Percentiles rank a stretch among this genome's conserved stretches.
phyloP scores from a whole-genome alignment of 352 stramenopile genomes.

The Phytophthora aleatoria region DNA sequence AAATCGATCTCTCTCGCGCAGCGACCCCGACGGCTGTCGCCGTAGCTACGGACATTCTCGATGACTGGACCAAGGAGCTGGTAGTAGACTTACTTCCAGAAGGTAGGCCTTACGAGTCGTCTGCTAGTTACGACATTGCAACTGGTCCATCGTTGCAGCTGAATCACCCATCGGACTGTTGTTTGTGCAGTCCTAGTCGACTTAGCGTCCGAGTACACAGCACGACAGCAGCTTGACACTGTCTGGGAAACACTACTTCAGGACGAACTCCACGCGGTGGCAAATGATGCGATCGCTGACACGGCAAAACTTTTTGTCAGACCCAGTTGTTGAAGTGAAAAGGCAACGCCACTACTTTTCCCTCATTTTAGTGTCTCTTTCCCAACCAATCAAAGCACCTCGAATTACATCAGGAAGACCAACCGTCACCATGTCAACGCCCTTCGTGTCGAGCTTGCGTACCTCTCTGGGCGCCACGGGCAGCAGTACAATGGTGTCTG shows the following conservation, averaged over 20 bases:
- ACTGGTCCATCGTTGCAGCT: background rate
- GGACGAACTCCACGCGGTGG: constrained; percentile 14
- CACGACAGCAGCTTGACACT: constrained; percentile 5
- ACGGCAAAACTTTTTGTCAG: background rate
- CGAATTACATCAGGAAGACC: background rate
- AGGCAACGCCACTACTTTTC: background rate
- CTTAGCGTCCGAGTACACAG: constrained; percentile 28
- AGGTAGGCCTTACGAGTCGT: constrained; percentile 21
- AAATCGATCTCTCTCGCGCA: constrained; percentile 39
- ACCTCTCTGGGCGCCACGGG: constrained; percentile 26
- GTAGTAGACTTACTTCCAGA: constrained; percentile 39
- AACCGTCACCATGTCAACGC: constrained; percentile 29
- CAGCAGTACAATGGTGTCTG: constrained; percentile 6
- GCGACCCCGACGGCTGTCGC: constrained; percentile 17
- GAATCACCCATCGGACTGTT: background rate
- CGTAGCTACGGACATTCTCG: constrained; percentile 42
- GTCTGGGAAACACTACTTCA: constrained; percentile 16
- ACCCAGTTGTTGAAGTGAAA: no score
- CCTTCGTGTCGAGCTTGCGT: constrained; percentile 55
- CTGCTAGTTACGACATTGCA: background rate
- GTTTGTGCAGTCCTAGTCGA: constrained; percentile 34
- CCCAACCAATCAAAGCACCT: background rate
- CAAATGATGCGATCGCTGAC: constrained; percentile 2
- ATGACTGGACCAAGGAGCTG: constrained; percentile 44
- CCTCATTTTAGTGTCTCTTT: background rate